Evolutionary conservation across 208 protist genomes (phyloP).

Genomic region (Herpetomonas tarakana): DNA sequence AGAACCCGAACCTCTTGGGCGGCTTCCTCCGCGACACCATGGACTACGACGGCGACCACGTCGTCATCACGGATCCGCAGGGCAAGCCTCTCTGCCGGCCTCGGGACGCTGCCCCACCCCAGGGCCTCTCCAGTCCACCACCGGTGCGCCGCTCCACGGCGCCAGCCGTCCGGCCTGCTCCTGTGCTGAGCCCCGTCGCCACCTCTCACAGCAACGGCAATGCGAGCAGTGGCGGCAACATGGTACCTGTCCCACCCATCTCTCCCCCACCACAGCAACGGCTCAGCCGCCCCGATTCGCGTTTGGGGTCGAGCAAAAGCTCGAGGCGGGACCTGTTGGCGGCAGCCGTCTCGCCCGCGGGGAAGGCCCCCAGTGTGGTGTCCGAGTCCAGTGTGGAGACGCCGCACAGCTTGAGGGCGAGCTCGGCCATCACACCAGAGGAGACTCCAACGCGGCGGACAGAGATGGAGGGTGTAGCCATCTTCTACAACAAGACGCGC

Average conservation of each 20-base stretch:
- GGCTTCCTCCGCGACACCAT: conserved; percentile 39
- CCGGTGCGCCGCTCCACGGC: background rate
- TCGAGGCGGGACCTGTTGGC: background rate
- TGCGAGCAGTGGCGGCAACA: background rate
- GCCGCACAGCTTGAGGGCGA: background rate
- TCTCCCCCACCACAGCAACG: background rate
- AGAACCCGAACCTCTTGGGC: conserved; percentile 41
- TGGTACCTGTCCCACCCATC: background rate
- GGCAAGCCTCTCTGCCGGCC: conserved; percentile 37
- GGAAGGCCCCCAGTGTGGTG: background rate
- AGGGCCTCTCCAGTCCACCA: background rate
- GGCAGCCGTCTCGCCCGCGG: background rate
- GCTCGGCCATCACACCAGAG: background rate
- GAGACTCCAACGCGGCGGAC: conserved; percentile 17
- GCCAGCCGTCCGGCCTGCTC: background rate
- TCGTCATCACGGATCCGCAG: conserved; percentile 60
- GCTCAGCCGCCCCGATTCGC: background rate
- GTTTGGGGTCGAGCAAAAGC: background rate
- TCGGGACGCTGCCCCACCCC: background rate
- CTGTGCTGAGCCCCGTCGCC: background rate
- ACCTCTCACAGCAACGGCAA: background rate
- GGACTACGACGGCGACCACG: conserved; percentile 57
- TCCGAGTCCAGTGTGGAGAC: background rate
- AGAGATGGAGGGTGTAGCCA: conserved; percentile 84
- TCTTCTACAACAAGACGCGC: conserved; percentile 63